Base-by-base conservation (phyloP, 1,139 yeast genomes). In the Candida sp. region DNA sequence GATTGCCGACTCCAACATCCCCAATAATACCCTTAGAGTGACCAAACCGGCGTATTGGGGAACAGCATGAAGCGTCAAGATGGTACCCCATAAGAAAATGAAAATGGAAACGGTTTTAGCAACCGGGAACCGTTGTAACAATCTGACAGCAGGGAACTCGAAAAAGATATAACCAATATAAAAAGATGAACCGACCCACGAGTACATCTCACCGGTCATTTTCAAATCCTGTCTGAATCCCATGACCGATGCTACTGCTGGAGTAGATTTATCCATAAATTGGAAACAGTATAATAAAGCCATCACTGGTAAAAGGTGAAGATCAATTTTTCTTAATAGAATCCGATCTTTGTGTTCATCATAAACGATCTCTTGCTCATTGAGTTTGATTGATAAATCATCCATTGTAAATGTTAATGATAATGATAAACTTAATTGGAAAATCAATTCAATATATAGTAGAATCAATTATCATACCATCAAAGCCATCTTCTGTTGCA, bases 261-360 rank as follows among this genome's bases (percentile, higher is more conserved):
- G 79, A 5, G 87, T 65, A 15, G 73, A 62, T 55, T 84, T 84
- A 59, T 84, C 90, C 82, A 84, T 79, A 47, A 76, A 81, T 58
- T 84, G 89, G 37, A 75, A 64, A 15, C 81, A 73, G 56, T 81
- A 81, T 15, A 82, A 58, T 12, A 77, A 47, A 54, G 82, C 74
- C 70, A 83, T 68, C 34, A 82, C 46, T 0, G 88, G 84, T 50
- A 81, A 62, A 48, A 84, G 56, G 49, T 60, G 73, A 12, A 73
- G 37, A 56, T 83, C 87, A 34, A 80, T 77, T 53, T 82, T 84
- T 43, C 78, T 30, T 12, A 54, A 58, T 30, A 62, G 38, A 29
- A 46, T 51, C 27, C 42, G 48, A 36, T 56, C 55, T 7, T 49
- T 45, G 39, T 46, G 54, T 12, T 50, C 54, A 33, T 57, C 56